These are phyloP conservation scores for Raddia guianensis DNA, from an alignment of 176 grass and related monocot species.

Conservation along the genomic window DNA sequence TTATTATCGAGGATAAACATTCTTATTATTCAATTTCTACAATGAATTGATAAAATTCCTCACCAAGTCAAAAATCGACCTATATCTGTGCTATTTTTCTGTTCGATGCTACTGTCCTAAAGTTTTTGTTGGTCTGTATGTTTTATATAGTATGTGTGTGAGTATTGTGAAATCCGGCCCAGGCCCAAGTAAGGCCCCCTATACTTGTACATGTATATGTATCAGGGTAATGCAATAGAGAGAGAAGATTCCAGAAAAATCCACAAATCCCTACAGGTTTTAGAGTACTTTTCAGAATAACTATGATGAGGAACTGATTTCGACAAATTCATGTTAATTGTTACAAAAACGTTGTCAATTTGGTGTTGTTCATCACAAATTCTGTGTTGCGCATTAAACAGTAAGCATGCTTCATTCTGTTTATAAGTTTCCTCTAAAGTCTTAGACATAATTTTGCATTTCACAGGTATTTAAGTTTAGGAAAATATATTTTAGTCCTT, in stretches of 20 bases:
- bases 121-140: too few relatives aligned
- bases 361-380: not conserved
- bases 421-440: not conserved
- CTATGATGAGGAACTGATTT: conserved; percentile 2
- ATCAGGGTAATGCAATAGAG: too few relatives aligned
- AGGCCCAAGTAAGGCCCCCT: too few relatives aligned
- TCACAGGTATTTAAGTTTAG: not conserved
- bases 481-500: not conserved
- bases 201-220: too few relatives aligned
- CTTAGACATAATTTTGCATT: conserved; percentile 3
- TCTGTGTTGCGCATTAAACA: not conserved
- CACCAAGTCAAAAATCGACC: not conserved
- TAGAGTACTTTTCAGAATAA: not conserved
- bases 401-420: not conserved
- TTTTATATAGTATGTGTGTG: too few relatives aligned
- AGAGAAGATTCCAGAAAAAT: too few relatives aligned
- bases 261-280: too few relatives aligned
- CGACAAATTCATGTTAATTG: not conserved
- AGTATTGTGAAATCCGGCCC: too few relatives aligned
- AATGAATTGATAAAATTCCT: not conserved
- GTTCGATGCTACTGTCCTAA: not conserved
- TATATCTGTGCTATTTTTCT: not conserved
- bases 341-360: not conserved
- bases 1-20: not conserved
- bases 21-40: not conserved